Conservation (phyloP, 2,329 filamentous ascomycete genomes). For the Alternaria triticimaculans region DNA sequence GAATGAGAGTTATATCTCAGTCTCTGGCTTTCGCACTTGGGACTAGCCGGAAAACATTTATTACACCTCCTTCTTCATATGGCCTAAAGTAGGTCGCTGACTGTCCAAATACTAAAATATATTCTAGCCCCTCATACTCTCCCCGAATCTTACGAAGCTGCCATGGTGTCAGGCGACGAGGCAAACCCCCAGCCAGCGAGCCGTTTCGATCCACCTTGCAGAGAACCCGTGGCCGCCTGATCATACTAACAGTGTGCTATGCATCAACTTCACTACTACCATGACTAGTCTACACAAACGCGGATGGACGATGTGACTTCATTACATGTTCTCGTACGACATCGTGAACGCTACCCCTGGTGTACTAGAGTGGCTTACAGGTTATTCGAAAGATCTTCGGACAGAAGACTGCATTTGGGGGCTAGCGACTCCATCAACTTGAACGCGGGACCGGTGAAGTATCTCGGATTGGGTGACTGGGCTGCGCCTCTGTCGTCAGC, state of each 20-base stretch:
- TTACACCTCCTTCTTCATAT: constrained; percentile 3
- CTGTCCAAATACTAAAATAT: not conserved
- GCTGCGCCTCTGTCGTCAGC: not conserved
- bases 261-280: not conserved
- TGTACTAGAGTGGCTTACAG: not conserved
- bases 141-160: not conserved
- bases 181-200: not conserved
- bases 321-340: not conserved
- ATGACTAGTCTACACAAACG: not conserved
- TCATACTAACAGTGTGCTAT: not conserved
- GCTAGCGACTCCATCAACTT: not conserved
- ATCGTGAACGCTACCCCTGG: not conserved
- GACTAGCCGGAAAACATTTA: not conserved
- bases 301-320: not conserved
- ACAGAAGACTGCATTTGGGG: not conserved
- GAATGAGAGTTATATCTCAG: not conserved
- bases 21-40: not conserved
- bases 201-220: not conserved
- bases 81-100: not conserved
- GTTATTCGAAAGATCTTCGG: not conserved
- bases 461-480: not conserved
- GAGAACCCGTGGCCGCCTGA: not conserved
- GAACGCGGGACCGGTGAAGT: not conserved
- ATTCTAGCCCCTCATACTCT: not conserved
- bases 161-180: not conserved